Base-by-base conservation (phyloP, 1,139 yeast genomes). In the Hyphopichia pseudoburtonii region DNA sequence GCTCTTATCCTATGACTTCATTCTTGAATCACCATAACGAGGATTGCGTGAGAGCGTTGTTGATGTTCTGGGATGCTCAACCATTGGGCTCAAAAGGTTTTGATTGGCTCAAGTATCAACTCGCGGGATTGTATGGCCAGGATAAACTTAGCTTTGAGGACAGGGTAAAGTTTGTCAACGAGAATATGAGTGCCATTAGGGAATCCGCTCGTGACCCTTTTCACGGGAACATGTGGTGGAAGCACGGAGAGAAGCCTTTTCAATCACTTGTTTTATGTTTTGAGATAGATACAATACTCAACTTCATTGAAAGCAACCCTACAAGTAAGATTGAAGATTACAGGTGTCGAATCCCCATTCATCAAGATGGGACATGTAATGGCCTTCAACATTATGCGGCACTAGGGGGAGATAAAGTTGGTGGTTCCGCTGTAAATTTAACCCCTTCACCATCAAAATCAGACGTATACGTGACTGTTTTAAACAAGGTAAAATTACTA, bases 321-420 rank as follows among this genome's bases (percentile, higher is more conserved):
- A 55, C 57, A 3, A 52, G 50, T 2, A 34, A 42, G 1, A 37
- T 60, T 3, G 50, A 53, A 19, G 44, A 57, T 1, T 71, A 52
- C 39, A 36, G 38, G n/a, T 55, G 65, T 28, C 51, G 73, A 21
- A 52, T 69, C 11, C 72, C 76, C 1, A 56, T 71, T 5, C 73
- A 69, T 39, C 71, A 64, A 42, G 77, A 71, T 46, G 77, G 77
- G 1, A 65, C 76, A 0, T 71, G 77, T 41, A 71, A 71, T 46
- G 77, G 77, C 3, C 55, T 71, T 18, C 77, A 71, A 45, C 77
- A 71, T 46, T 71, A 70, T 49, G 72, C 77, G 2, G 76, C 74
- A 0, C 48, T 71, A 17, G 66, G 72, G 1, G 56, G 57, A 2
- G 76, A 71, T 40, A 32, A 34, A 15, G 53, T 47, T 17, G 76